phyloP scores from a whole-genome alignment of 495 filamentous ascomycete genomes.

The Penicillium psychrofluorescens region DNA sequence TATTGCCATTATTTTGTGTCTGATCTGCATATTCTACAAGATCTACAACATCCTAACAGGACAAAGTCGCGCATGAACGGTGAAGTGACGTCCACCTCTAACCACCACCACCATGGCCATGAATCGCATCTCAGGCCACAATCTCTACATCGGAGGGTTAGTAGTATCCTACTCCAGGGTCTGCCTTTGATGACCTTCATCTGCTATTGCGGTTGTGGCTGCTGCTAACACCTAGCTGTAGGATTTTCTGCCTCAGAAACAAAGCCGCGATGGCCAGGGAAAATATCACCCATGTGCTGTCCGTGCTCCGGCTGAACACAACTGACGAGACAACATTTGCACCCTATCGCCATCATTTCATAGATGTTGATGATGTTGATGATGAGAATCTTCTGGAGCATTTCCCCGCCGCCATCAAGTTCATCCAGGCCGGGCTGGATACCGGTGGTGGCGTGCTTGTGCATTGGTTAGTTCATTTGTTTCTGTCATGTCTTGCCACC shows the following conservation, averaged over 20 bases:
- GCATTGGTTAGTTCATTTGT: slow-evolving; percentile 55
- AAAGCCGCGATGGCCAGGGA: slow-evolving; percentile 57
- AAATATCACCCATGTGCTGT: slow-evolving; percentile 88
- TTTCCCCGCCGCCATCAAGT: slow-evolving; percentile 66
- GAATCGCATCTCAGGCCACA: slow-evolving; percentile 57
- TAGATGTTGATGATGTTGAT: slow-evolving; percentile 82
- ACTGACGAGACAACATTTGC: slow-evolving; percentile 25
- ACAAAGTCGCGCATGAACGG: too few species aligned
- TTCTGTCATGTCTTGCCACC: not conserved
- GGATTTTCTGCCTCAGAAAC: slow-evolving; percentile 68
- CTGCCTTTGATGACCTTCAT: not conserved
- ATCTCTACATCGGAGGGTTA: slow-evolving; percentile 82
- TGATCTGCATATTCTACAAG: too few species aligned
- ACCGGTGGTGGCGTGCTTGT: slow-evolving; percentile 60
- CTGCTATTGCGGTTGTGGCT: too few species aligned
- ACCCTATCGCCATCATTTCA: slow-evolving; percentile 58
- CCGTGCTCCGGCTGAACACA: slow-evolving; percentile 59
- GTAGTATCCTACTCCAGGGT: slow-evolving; percentile 18
- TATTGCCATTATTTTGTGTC: too few species aligned
- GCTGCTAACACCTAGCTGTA: slow-evolving; percentile 26
- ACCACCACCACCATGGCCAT: slow-evolving; percentile 27
- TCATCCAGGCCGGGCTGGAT: slow-evolving; percentile 73
- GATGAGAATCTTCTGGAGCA: slow-evolving; percentile 80
- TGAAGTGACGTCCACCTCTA: not conserved
- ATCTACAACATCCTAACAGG: too few species aligned